Percentiles rank a stretch among this genome's conserved stretches.
Evolutionary conservation across 179 eudicot species (phyloP).

Genomic region (Spergularia azorica): DNA sequence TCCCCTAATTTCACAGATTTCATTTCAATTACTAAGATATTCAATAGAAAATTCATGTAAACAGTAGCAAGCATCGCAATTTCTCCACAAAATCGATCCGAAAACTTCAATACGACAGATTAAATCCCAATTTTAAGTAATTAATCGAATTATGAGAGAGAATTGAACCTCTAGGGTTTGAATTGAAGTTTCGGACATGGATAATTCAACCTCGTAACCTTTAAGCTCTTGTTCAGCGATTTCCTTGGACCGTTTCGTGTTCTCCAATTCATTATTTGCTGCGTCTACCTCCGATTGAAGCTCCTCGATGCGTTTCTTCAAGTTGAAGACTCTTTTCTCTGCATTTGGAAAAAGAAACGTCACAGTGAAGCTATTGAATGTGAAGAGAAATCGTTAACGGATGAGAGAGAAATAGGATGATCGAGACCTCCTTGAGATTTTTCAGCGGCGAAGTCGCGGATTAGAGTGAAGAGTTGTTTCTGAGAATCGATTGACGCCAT

Average conservation of each 20-base stretch:
- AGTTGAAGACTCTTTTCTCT: conserved; percentile 61
- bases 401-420: background rate
- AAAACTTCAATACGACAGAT: background rate
- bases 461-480: conserved; percentile 57
- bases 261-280: conserved; percentile 49
- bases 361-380: background rate
- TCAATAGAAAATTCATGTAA: background rate
- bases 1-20: background rate
- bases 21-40: background rate
- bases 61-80: background rate
- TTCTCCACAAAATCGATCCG: background rate
- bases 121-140: background rate
- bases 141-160: background rate
- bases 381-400: background rate
- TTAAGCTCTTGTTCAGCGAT: conserved; percentile 57
- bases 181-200: conserved; percentile 54
- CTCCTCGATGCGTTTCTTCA: conserved; percentile 59
- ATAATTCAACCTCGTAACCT: conserved; percentile 69
- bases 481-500: conserved; percentile 46
- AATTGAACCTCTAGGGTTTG: conserved; percentile 61
- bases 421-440: conserved; percentile 70
- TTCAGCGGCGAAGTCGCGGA: conserved; percentile 62
- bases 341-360: background rate
- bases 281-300: conserved; percentile 49
- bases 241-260: conserved; percentile 55